Evolutionary conservation across 805 yeast genomes (phyloP), one percentile per base, ranked within the genome.

Genomic region (Blastobotrys chiropterorum): DNA sequence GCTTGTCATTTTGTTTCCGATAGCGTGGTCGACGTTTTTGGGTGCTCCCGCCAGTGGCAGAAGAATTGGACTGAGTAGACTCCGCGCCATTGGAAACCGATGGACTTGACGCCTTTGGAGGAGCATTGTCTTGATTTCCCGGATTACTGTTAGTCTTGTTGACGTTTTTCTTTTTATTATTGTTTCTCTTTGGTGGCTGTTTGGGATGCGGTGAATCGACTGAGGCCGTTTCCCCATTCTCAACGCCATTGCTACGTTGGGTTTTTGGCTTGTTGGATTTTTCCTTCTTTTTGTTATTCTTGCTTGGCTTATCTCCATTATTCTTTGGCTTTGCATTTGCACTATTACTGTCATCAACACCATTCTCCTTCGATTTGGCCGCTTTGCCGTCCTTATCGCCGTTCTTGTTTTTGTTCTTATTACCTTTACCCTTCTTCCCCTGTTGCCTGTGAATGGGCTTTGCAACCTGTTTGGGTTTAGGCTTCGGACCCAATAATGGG

Each of bases 391-490:
- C 22, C 51, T 59, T 44, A 57, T 59, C 34, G 42, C 34, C 34
- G 30, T 38, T 17, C 50, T 47, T 41, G 8, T 47, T 21, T 15
- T 21, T 22, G 34, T 38, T 38, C 17, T 13, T n/a, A 17, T 46
- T 46, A 21, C 43, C 34, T 44, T 44, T 30, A 16, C 16, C 43
- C 47, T 56, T 19, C 47, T 56, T 56, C 46, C 51, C 57, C 48
- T 50, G 53, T 46, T 52, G 54, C 46, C 54, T 57, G 8, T 53
- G 53, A 19, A 50, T 56, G 41, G 57, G 56, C 26, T 68, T 19
- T 4, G 47, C 17, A 15, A 7, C 19, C 5, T 31, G 38, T 39
- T 45, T 45, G 14, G 31, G 68, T 30, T 66, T 64, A 44, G 64
- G 52, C 43, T 61, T 64, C 4, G 57, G 46, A 7, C n/a, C 16